Evolutionary conservation across 768 basidiomycete species (phyloP).

Genomic region (Lactarius sp.): DNA sequence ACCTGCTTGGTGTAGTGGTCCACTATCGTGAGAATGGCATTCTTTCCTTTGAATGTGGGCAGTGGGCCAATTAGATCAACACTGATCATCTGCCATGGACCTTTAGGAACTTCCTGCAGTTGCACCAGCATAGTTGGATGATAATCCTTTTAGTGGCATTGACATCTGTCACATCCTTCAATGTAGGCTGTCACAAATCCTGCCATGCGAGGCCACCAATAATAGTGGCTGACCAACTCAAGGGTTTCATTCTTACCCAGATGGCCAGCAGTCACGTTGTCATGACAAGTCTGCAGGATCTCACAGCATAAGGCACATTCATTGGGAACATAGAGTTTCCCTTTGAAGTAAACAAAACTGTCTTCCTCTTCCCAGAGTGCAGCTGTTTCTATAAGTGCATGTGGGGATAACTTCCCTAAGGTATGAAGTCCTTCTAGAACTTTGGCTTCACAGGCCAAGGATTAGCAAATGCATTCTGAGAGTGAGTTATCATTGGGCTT

Average conservation of each 20-base stretch:
- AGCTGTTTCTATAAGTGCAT: constrained; percentile 13
- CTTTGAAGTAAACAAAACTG: constrained; percentile 30
- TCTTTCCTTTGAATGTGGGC: constrained; percentile 23
- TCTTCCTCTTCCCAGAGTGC: constrained; percentile 20
- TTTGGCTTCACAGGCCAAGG: too few relatives aligned
- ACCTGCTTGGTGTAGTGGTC: constrained; percentile 31
- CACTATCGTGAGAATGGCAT: constrained; percentile 26
- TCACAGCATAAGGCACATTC: not conserved
- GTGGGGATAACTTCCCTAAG: not conserved
- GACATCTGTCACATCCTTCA: constrained; percentile 28
- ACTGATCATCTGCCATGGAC: constrained; percentile 27
- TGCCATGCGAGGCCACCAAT: constrained; percentile 29
- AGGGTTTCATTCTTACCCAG: not conserved
- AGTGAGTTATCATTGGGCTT: too few relatives aligned
- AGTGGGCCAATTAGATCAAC: constrained; percentile 30
- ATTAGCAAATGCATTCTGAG: too few relatives aligned
- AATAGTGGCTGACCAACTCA: constrained; percentile 13
- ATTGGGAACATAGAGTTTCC: not conserved
- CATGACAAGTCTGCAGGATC: not conserved
- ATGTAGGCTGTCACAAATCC: constrained; percentile 11
- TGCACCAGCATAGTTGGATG: not conserved
- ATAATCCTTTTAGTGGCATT: constrained; percentile 8
- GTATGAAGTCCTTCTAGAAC: not conserved
- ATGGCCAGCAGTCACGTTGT: not conserved
- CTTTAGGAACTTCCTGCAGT: constrained; percentile 9